Percentiles rank a stretch among this genome's conserved stretches.
Evolutionary conservation across 495 filamentous ascomycete species (phyloP).

Genomic region (Aspergillus homomorphus): DNA sequence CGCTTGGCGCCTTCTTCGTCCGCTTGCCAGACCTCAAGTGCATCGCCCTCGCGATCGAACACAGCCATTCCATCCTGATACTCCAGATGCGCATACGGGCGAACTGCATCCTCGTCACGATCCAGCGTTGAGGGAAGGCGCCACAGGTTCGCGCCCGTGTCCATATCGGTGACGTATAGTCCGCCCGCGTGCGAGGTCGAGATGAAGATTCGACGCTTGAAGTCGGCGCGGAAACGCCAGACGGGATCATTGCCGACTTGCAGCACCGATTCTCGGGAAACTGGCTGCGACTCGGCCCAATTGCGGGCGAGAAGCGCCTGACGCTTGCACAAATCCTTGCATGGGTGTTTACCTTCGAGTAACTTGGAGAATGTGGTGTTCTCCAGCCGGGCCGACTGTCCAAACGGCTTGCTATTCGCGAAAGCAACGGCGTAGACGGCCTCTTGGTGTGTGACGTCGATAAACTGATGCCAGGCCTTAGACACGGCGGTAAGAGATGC

Average conservation of each 20-base stretch:
- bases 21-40: conserved; percentile 38
- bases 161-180: conserved; percentile 41
- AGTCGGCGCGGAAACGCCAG: conserved; percentile 40
- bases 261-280: conserved; percentile 31
- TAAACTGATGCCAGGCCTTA: conserved; percentile 39
- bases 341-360: conserved; percentile 29
- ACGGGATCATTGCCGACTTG: conserved; percentile 39
- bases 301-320: conserved; percentile 36
- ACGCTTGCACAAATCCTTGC: conserved; percentile 39
- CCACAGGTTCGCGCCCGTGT: conserved; percentile 35
- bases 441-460: conserved; percentile 41
- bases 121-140: conserved; percentile 34
- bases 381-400: conserved; percentile 19
- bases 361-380: conserved; percentile 22
- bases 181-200: conserved; percentile 40
- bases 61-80: conserved; percentile 44
- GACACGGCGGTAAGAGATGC: conserved; percentile 34
- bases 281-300: conserved; percentile 29
- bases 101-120: conserved; percentile 27
- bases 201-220: conserved; percentile 39
- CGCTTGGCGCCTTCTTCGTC: conserved; percentile 29
- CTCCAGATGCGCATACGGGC: conserved; percentile 38
- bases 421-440: conserved; percentile 36
- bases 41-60: conserved; percentile 40
- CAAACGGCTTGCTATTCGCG: conserved; percentile 23